Base-by-base conservation (phyloP, 2,329 filamentous ascomycete genomes). In the Alternaria sp. region DNA sequence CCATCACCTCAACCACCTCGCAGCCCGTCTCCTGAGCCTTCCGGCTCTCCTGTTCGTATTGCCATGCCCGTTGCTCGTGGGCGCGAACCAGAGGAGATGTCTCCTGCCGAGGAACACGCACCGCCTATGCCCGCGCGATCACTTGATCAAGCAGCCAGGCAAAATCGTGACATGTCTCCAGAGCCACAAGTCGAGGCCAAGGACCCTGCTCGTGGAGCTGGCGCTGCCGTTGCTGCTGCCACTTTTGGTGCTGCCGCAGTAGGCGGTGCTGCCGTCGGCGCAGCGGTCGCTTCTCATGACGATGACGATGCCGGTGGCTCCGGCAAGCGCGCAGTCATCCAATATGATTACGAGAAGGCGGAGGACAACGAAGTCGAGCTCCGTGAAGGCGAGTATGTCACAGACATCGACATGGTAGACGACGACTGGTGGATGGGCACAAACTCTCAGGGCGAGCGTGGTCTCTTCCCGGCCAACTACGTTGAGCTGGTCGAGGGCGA, bases 341-440 rank as follows among this genome's bases (percentile, higher is more conserved):
- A 96, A 74, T 99, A 96, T 78, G 96, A 99, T 78, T 99, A 99
- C 77, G 95, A 97, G 74, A 97, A 96, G 82, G 93, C 93, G 1
- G 96, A 99, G 80, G 94, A 97, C 70, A 99, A 99, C 75, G 96
- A 99, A 82, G 88, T 99, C 61, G 93, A 97, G 69, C 86, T 99
- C 17, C 86, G 88, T 25, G 96, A 99, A 81, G 94, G 94, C 66
- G 92, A 97, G 73, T 88, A 90, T 67, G 91, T 99, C 40, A 93
- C 88, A 23, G 91, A 97, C 77, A 97, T 99, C 73, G 93, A 98
- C 67, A 96, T 96, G 92, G 93, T 99, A 3, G 96, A 98, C 72
- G 91, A 96, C 55, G 95, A 99, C 78, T 99, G 96, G 96, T 99
- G 96, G 96, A 91, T 97, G 87, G 96, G 96, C 46, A 92, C 91